phyloP scores from a whole-genome alignment of 352 stramenopile genomes.

The Globisporangium mamillatum region DNA sequence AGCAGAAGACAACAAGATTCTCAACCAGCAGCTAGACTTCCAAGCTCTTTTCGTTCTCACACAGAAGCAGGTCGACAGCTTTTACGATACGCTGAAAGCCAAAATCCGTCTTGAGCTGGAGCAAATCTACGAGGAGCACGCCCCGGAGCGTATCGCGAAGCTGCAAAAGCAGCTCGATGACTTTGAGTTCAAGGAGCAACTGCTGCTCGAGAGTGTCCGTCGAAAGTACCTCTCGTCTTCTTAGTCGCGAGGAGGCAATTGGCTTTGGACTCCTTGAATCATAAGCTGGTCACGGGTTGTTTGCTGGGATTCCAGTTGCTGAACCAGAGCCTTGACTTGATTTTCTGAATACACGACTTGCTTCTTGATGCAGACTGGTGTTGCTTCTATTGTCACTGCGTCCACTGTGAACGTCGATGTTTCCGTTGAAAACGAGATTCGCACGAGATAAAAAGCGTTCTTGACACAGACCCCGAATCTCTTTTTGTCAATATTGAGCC shows the following conservation, averaged over 20 bases:
- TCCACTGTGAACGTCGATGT: background rate
- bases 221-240: slow-evolving; percentile 44
- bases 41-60: slow-evolving; percentile 31
- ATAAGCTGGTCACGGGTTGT: slow-evolving; percentile 18
- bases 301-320: slow-evolving; percentile 20
- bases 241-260: background rate
- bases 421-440: slow-evolving; percentile 3
- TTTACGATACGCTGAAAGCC: slow-evolving; percentile 27
- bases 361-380: background rate
- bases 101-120: slow-evolving; percentile 27
- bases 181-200: slow-evolving; percentile 44
- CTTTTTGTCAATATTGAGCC: slow-evolving; percentile 7
- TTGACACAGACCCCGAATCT: slow-evolving; percentile 6
- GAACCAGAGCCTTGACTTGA: slow-evolving; percentile 17
- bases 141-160: slow-evolving; percentile 55
- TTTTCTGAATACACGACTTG: background rate
- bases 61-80: slow-evolving; percentile 22
- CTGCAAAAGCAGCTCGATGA: slow-evolving; percentile 43
- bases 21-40: slow-evolving; percentile 26
- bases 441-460: slow-evolving; percentile 4
- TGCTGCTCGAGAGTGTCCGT: slow-evolving; percentile 36
- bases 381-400: background rate
- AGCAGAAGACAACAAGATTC: background rate
- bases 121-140: slow-evolving; percentile 39
- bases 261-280: slow-evolving; percentile 9